A percentile compares a stretch with the other conserved stretches of the same genome.
These are phyloP conservation scores for Polyplosphaeria fusca DNA, from an alignment of 495 filamentous ascomycete genomes.

Conservation along the genomic window DNA sequence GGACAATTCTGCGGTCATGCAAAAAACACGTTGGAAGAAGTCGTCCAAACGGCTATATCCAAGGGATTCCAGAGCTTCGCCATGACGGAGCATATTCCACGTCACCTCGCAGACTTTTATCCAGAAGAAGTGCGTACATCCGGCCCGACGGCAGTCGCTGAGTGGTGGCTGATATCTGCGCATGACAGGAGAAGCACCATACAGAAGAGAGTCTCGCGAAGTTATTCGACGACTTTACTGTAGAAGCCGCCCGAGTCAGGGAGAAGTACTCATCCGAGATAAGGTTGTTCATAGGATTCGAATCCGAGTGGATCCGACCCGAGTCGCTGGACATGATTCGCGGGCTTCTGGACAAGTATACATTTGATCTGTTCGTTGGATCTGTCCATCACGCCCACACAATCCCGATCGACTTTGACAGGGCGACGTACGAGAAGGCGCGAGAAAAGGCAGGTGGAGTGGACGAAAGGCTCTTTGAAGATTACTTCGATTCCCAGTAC, in stretches of 20 bases:
- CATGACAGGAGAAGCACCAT: constrained; percentile 9
- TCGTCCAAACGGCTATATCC: constrained; percentile 74
- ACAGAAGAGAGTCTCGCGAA: constrained; percentile 40
- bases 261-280: constrained; percentile 67
- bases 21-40: constrained; percentile 74
- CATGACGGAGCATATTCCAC: constrained; percentile 96
- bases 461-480: constrained; percentile 69
- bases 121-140: constrained; percentile 73
- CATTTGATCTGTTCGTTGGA: constrained; percentile 84
- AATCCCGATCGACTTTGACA: constrained; percentile 86
- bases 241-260: constrained; percentile 69
- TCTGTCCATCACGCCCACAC: constrained; percentile 84
- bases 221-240: constrained; percentile 68
- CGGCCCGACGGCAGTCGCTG: neutral
- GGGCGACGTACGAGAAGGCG: constrained; percentile 61
- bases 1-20: constrained; percentile 97
- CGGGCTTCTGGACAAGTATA: constrained; percentile 55
- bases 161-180: neutral
- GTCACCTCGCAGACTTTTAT: constrained; percentile 73
- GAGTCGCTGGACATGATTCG: constrained; percentile 58
- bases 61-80: constrained; percentile 77
- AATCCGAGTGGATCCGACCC: constrained; percentile 84
- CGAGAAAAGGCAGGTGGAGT: constrained; percentile 54
- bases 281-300: constrained; percentile 82
- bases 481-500: constrained; percentile 83